phyloP scores from a whole-genome alignment of 2,329 filamentous ascomycete genomes.

The Fusarium sp. region DNA sequence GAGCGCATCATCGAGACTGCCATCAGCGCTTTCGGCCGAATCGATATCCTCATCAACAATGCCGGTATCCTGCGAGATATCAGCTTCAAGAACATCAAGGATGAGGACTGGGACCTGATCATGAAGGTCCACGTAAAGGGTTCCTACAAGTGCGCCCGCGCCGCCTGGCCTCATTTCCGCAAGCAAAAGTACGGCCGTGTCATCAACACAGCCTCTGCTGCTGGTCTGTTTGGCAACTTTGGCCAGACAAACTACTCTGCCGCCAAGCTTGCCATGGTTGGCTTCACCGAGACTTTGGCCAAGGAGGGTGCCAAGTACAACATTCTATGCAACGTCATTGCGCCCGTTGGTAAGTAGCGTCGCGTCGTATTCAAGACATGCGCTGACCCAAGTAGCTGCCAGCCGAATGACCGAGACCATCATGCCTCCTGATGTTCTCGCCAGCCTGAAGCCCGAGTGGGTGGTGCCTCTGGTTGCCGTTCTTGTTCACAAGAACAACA shows the following conservation, averaged over 20 bases:
- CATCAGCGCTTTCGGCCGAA: conserved; percentile 82
- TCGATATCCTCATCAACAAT: conserved; percentile 98
- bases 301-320: conserved; percentile 99
- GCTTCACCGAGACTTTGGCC: conserved; percentile 96
- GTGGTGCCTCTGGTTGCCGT: conserved; percentile 92
- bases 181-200: conserved; percentile 98
- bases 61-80: conserved; percentile 94
- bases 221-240: conserved; percentile 94
- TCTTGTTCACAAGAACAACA: conserved; percentile 88
- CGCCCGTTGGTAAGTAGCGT: conserved; percentile 74
- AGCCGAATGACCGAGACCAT: conserved; percentile 96
- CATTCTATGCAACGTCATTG: conserved; percentile 94
- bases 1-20: conserved; percentile 94
- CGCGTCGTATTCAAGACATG: neutral
- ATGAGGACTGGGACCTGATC: conserved; percentile 96
- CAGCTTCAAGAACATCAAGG: conserved; percentile 99
- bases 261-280: conserved; percentile 94
- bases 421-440: conserved; percentile 93
- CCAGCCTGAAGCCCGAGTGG: conserved; percentile 91
- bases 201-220: conserved; percentile 97
- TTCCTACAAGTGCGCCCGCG: conserved; percentile 93
- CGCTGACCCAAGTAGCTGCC: conserved; percentile 68
- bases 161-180: conserved; percentile 96
- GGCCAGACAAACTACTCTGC: conserved; percentile 98
- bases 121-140: conserved; percentile 93